These are phyloP conservation scores for Oryza nivara DNA, from an alignment of 176 grass and related monocot species.

Conservation along the genomic window DNA sequence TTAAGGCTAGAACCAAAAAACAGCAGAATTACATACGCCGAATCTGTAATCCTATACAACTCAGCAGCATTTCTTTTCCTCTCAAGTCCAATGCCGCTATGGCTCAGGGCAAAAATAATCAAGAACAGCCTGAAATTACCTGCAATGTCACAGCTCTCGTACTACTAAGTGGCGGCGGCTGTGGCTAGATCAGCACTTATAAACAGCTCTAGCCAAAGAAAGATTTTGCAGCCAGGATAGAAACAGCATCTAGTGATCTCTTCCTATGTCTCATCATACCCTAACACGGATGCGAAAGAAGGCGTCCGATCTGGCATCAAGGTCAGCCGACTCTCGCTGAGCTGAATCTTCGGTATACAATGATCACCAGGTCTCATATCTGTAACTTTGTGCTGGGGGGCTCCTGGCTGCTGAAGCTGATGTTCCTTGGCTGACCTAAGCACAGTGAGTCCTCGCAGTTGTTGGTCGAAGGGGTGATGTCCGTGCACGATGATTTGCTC, in stretches of 20 bases:
- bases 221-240: constrained; percentile 34
- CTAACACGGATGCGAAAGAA: constrained; percentile 25
- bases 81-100: constrained; percentile 26
- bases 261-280: constrained; percentile 14
- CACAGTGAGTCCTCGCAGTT: constrained; percentile 42
- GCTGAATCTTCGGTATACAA: constrained; percentile 7
- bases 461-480: constrained; percentile 37
- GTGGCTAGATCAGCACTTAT: constrained; percentile 23
- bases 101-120: constrained; percentile 22
- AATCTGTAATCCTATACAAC: constrained; percentile 34
- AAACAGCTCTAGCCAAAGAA: constrained; percentile 46
- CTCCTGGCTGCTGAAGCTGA: constrained; percentile 42
- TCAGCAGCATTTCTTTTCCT: background rate
- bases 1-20: background rate
- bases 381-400: constrained; percentile 45
- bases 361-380: constrained; percentile 37
- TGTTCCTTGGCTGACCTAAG: constrained; percentile 49
- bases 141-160: background rate
- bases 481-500: constrained; percentile 48
- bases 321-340: constrained; percentile 1
- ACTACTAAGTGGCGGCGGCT: background rate
- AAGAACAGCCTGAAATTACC: constrained; percentile 22
- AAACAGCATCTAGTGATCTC: constrained; percentile 18
- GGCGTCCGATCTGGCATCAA: background rate
- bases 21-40: background rate